Evolutionary conservation across 1,139 yeast genomes (phyloP).

Genomic region (Hansenula sp.): DNA sequence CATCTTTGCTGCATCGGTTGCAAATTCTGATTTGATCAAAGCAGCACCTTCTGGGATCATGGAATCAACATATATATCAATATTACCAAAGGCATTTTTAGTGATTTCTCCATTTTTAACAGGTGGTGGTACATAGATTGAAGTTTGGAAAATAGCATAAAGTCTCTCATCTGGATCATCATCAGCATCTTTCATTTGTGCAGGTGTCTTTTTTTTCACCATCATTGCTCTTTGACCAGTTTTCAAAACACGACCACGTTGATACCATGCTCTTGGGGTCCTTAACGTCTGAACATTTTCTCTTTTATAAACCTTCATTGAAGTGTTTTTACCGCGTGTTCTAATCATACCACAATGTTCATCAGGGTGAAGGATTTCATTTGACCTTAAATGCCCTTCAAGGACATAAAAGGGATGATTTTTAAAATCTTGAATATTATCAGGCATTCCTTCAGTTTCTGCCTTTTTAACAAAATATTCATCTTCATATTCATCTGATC

Average conservation of each 20-base stretch:
- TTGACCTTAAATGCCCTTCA: conserved; percentile 66
- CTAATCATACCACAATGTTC: conserved; percentile 75
- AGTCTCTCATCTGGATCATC: conserved; percentile 55
- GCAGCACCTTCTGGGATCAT: conserved; percentile 85
- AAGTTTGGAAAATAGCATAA: conserved; percentile 78
- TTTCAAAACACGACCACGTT: conserved; percentile 71
- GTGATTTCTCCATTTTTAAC: conserved; percentile 59
- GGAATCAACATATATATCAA: conserved; percentile 69
- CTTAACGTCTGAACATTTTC: conserved; percentile 58
- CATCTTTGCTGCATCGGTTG: conserved; percentile 67
- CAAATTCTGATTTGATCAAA: conserved; percentile 51
- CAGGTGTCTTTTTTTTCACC: conserved; percentile 25
- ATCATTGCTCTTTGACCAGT: conserved; percentile 68
- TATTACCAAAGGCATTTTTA: conserved; percentile 76
- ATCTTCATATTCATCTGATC: conserved; percentile 65
- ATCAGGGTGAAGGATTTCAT: conserved; percentile 69
- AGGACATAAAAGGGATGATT: conserved; percentile 86
- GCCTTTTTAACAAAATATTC: conserved; percentile 67
- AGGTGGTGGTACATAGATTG: conserved; percentile 62
- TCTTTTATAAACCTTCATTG: conserved; percentile 58
- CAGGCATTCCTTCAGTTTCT: conserved; percentile 82
- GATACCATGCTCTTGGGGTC: conserved; percentile 85
- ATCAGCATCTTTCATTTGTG: conserved; percentile 27
- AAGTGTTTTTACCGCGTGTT: conserved; percentile 33
- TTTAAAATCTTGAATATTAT: conserved; percentile 74